Evolutionary conservation across 441 rosid genomes (phyloP).

Genomic region (California macrophylla): DNA sequence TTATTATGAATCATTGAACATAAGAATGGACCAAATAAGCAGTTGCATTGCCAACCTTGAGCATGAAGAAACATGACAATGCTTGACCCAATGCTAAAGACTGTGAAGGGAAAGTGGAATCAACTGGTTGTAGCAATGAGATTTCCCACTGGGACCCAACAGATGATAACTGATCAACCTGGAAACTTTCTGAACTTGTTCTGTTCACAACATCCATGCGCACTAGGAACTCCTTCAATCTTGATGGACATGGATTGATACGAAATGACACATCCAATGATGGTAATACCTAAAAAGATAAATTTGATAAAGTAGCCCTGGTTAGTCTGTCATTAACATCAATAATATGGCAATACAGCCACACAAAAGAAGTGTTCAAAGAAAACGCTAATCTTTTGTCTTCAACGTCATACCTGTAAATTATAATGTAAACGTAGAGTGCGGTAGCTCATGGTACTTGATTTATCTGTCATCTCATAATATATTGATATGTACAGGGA

Average conservation of each 20-base stretch:
- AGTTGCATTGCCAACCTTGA: slow-evolving; percentile 49
- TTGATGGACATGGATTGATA: slow-evolving; percentile 75
- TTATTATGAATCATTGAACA: slow-evolving; percentile 1
- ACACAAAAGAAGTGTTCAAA: background rate
- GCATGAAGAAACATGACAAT: slow-evolving; percentile 70
- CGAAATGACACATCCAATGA: slow-evolving; percentile 72
- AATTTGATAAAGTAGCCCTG: slow-evolving; percentile 16
- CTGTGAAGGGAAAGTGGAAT: slow-evolving; percentile 51
- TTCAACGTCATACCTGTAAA: slow-evolving; percentile 45
- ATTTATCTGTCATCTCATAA: slow-evolving; percentile 73
- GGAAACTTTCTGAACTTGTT: slow-evolving; percentile 58
- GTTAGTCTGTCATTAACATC: slow-evolving; percentile 2
- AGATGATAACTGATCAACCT: slow-evolving; percentile 68
- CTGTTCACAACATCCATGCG: slow-evolving; percentile 75
- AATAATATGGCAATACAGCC: background rate
- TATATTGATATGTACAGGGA: slow-evolving; percentile 56
- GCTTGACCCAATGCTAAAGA: slow-evolving; percentile 71
- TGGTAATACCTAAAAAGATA: slow-evolving; percentile 54
- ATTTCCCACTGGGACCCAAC: slow-evolving; percentile 78
- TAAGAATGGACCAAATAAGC: background rate
- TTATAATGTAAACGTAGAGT: slow-evolving; percentile 69
- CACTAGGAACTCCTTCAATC: slow-evolving; percentile 77
- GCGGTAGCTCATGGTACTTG: slow-evolving; percentile 78
- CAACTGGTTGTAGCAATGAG: slow-evolving; percentile 65
- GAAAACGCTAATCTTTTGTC: background rate